Evolutionary conservation across 2,329 filamentous ascomycete species (phyloP).

Genomic region (Sporothrix brasiliensis): DNA sequence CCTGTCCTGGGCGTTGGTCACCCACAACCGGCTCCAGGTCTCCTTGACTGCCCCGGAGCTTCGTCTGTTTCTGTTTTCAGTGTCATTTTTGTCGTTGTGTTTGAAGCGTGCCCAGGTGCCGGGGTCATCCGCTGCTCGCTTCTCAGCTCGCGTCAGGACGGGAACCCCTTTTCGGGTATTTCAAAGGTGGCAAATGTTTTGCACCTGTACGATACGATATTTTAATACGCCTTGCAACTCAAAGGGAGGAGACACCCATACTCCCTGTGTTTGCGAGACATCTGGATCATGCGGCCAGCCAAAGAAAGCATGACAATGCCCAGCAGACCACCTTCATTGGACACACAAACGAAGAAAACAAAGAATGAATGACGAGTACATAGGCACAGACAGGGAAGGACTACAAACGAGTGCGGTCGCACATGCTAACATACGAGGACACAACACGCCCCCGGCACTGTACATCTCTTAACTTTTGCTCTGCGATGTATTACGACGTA

Average conservation of each 20-base stretch:
- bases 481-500: not conserved
- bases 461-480: not conserved
- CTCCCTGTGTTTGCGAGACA: conserved; percentile 1
- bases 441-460: not conserved
- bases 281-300: conserved; percentile 8
- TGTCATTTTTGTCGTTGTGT: not conserved
- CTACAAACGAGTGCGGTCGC: conserved; percentile 6
- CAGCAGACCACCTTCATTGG: conserved; percentile 2
- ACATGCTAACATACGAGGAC: conserved; percentile 13
- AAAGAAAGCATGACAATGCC: not conserved
- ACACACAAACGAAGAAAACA: not conserved
- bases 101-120: not conserved
- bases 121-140: conserved; percentile 13
- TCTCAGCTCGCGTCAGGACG: conserved; percentile 21
- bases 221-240: conserved; percentile 1
- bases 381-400: conserved; percentile 1
- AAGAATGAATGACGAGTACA: not conserved
- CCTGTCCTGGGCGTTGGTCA: conserved; percentile 1
- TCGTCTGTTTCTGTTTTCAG: conserved; percentile 20
- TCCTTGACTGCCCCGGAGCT: conserved; percentile 12
- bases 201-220: not conserved
- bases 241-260: not conserved
- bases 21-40: not conserved
- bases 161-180: conserved; percentile 18
- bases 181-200: conserved; percentile 1